These are phyloP conservation scores for Pestalotiopsis sp. DNA, from an alignment of 2,329 filamentous ascomycete species.

Conservation along the genomic window DNA sequence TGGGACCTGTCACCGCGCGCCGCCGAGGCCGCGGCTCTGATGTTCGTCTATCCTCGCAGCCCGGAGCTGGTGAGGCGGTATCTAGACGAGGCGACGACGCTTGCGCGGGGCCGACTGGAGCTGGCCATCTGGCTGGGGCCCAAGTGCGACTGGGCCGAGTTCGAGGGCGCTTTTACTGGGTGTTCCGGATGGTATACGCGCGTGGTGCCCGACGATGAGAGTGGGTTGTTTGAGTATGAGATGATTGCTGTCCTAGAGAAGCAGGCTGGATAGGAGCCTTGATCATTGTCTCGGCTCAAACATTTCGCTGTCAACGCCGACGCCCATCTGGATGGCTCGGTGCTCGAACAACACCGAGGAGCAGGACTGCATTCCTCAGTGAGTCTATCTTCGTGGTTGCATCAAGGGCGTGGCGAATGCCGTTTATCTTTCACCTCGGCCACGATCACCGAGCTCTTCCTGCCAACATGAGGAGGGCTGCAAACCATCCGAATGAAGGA, in stretches of 20 bases:
- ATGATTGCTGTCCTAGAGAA: slow-evolving; percentile 3
- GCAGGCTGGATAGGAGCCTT: not conserved
- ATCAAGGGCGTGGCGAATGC: too few relatives aligned
- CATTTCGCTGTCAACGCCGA: too few relatives aligned
- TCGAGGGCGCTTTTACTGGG: not conserved
- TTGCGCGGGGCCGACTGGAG: not conserved
- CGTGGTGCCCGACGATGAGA: not conserved
- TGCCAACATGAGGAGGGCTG: not conserved
- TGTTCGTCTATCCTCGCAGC: slow-evolving; percentile 39
- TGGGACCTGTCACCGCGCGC: slow-evolving; percentile 31
- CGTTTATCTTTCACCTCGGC: not conserved
- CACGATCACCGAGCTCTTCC: not conserved
- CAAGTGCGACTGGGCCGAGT: slow-evolving; percentile 6
- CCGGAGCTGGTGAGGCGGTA: slow-evolving; percentile 30
- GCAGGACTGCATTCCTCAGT: too few relatives aligned
- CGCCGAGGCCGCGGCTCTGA: slow-evolving; percentile 23
- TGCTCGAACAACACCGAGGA: too few relatives aligned
- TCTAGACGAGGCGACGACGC: slow-evolving; percentile 9
- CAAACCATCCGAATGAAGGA: not conserved
- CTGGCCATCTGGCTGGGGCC: not conserved
- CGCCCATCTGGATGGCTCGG: too few relatives aligned
- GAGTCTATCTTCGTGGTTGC: too few relatives aligned
- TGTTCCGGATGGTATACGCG: not conserved
- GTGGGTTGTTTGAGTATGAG: slow-evolving; percentile 9
- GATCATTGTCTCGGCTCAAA: not conserved